Evolutionary conservation across 768 basidiomycete species (phyloP).

Genomic region (Suillus ampliporus): DNA sequence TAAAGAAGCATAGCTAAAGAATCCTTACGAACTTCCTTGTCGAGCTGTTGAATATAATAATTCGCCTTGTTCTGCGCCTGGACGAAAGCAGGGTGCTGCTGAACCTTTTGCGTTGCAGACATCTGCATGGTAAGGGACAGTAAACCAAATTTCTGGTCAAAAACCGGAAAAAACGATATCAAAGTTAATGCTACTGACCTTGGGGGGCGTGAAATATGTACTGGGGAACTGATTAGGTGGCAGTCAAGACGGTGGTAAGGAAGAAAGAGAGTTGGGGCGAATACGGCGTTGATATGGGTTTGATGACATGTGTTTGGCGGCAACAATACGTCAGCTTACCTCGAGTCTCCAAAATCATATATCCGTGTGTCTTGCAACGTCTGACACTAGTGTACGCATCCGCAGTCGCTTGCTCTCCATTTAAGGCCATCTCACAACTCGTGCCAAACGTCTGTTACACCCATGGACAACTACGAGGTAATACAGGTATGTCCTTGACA

Average conservation of each 20-base stretch:
- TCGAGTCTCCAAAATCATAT: slow-evolving; percentile 16
- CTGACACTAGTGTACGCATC: slow-evolving; percentile 1
- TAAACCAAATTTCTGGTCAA: slow-evolving; percentile 15
- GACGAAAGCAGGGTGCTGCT: slow-evolving; percentile 86
- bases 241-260: slow-evolving; percentile 27
- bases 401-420: slow-evolving; percentile 11
- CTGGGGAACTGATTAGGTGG: slow-evolving; percentile 9
- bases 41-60: slow-evolving; percentile 87
- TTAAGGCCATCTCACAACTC: slow-evolving; percentile 10
- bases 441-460: slow-evolving; percentile 22
- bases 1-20: background rate
- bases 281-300: slow-evolving; percentile 47
- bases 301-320: slow-evolving; percentile 71
- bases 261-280: slow-evolving; percentile 25
- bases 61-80: slow-evolving; percentile 85
- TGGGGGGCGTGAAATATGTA: slow-evolving; percentile 20
- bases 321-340: slow-evolving; percentile 49
- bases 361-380: slow-evolving; percentile 9
- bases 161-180: slow-evolving; percentile 7
- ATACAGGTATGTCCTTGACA: slow-evolving; percentile 51
- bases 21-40: slow-evolving; percentile 82
- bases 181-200: slow-evolving; percentile 15
- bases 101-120: slow-evolving; percentile 83
- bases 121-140: slow-evolving; percentile 46
- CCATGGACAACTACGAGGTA: slow-evolving; percentile 62